Base-by-base conservation (phyloP, 441 rosid species). In the Manihot esculenta region DNA sequence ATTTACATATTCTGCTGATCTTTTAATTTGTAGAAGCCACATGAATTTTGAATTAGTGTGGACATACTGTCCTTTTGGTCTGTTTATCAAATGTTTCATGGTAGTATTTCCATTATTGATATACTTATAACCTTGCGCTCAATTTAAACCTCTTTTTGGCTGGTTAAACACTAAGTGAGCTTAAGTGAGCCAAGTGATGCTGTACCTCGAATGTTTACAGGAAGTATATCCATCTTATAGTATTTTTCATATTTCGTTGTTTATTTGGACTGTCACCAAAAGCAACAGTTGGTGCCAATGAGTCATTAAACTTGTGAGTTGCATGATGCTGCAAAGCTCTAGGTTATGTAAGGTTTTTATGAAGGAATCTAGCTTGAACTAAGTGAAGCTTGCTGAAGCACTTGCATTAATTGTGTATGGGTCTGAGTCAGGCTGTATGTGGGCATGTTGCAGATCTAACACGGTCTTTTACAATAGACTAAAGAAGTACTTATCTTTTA, bases 11-110 rank as follows among this genome's bases (percentile, higher is more conserved):
- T 44, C 55, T 67, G 38, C 33, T 30, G n/a, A 33, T 62, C 27
- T 59, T 47, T 27, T 53, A 45, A 33, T 69, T 51, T 61, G 8
- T 60, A 50, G 72, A 57, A 56, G 66, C 27, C 41, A 38, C 20
- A 15, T 38, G 50, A 27, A n/a, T 30, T 74, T 20, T 60, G 48
- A 33, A 63, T 56, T 20, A 64, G 33, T 21, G n/a, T 26, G 49
- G 62, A 20, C 33, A 26, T 15, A 11, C 44, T 11, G 6, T 23
- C 44, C 10, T 59, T 44, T 44, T 30, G 18, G 66, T 69, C 54
- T 24, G 7, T 60, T 61, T 67, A n/a, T 10, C 4, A 18, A 26
- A 17, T 72, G 35, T 55, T 45, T 7, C 38, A 7, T 45, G 68
- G 64, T 7, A 45, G 57, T 44, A 33, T 14, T 21, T 50, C 18